phyloP scores from a whole-genome alignment of 2,329 filamentous ascomycete species.

The Rutstroemia sydowiana region DNA sequence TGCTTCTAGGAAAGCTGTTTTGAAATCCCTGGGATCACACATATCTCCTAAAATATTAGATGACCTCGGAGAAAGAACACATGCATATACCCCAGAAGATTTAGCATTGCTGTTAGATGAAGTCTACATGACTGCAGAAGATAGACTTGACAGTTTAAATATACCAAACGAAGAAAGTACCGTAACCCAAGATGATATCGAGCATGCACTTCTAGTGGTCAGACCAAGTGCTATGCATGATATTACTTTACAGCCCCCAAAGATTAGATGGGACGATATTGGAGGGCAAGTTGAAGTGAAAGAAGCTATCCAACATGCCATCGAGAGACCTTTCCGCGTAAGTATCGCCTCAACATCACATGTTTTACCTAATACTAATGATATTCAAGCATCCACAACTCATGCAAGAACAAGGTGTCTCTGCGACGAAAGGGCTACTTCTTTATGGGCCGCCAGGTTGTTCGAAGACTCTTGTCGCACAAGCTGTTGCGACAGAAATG shows the following conservation, averaged over 20 bases:
- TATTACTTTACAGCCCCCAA: constrained; percentile 80
- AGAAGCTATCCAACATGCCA: constrained; percentile 42
- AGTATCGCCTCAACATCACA: constrained; percentile 2
- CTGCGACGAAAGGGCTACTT: constrained; percentile 72
- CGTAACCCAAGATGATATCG: constrained; percentile 45
- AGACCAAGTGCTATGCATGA: constrained; percentile 82
- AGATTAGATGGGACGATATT: constrained; percentile 79
- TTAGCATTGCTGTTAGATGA: constrained; percentile 56
- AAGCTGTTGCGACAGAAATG: constrained; percentile 84
- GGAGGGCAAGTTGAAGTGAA: constrained; percentile 78
- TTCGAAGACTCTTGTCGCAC: constrained; percentile 87
- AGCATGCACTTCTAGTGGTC: constrained; percentile 59
- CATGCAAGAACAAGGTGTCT: constrained; percentile 43
- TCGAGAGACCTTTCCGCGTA: constrained; percentile 27
- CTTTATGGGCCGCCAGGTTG: constrained; percentile 91
- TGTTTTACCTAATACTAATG: constrained; percentile 6
- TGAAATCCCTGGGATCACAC: constrained; percentile 38
- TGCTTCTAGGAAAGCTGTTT: too few relatives aligned
- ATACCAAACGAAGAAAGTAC: constrained; percentile 9
- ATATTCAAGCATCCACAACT: constrained; percentile 38
- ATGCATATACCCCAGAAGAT: constrained; percentile 80
- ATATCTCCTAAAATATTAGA: constrained; percentile 46
- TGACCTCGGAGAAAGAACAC: constrained; percentile 64
- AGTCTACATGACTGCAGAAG: constrained; percentile 36
- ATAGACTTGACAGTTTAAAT: constrained; percentile 15